These are phyloP conservation scores for Cercospora sp. DNA, from an alignment of 2,329 filamentous ascomycete species.

Conservation along the genomic window DNA sequence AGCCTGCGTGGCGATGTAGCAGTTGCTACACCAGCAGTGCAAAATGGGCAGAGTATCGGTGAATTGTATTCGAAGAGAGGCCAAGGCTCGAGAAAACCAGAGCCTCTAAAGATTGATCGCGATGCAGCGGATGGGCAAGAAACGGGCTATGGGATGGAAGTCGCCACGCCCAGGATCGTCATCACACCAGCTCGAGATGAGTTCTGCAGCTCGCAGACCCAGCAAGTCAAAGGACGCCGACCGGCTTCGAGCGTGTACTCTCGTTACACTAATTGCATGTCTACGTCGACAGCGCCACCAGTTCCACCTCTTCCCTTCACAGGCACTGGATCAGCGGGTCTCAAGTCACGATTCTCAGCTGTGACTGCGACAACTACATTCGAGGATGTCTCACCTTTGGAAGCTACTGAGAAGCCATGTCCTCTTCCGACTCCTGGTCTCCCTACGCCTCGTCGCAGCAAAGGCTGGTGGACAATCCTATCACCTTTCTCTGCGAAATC, in stretches of 20 bases:
- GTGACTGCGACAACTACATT: conserved; percentile 44
- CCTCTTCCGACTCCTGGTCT: conserved; percentile 26
- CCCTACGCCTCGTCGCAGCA: conserved; percentile 59
- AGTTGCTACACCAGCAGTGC: background rate
- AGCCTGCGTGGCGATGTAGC: conserved; percentile 5
- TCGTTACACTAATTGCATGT: conserved; percentile 47
- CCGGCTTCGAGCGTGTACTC: conserved; percentile 64
- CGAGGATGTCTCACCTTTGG: conserved; percentile 35
- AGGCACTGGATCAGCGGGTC: background rate
- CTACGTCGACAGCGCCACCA: conserved; percentile 53
- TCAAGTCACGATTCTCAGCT: conserved; percentile 18
- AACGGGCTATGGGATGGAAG: conserved; percentile 14
- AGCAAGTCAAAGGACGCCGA: conserved; percentile 37
- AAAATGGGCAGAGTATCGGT: background rate
- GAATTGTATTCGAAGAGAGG: background rate
- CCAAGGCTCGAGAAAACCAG: conserved; percentile 15
- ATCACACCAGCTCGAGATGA: conserved; percentile 55
- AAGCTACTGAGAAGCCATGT: background rate
- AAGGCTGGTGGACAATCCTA: conserved; percentile 77
- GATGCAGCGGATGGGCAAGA: conserved; percentile 30
- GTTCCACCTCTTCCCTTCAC: conserved; percentile 57
- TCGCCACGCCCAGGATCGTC: conserved; percentile 52
- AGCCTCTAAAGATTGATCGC: conserved; percentile 33
- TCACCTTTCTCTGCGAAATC: conserved; percentile 60
- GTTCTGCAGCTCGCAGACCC: conserved; percentile 57